Base-by-base conservation (phyloP, 768 basidiomycete genomes). In the Nevesoporus exiguus region DNA sequence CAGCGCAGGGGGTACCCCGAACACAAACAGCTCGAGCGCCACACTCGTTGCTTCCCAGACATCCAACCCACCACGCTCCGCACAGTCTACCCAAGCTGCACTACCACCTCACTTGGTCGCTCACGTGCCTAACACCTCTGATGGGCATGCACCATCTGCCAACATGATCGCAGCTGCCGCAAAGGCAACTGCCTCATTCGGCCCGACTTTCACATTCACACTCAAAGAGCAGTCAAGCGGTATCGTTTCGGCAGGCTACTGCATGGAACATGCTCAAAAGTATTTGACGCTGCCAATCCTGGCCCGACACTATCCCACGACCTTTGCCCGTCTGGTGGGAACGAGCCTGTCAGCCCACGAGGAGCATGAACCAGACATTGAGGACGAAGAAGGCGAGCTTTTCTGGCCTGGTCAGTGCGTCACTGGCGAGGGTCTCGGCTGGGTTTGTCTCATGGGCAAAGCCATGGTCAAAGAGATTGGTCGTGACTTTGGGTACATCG, bases 361-460 rank as follows among this genome's bases (percentile, higher is more conserved):
- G 59, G 89, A 92, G 67, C 78, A 86, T 51, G 88, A 90, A 57
- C 85, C 86, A 11, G 89, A 91, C 58, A 81, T 91, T 49, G 89
- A 91, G 66, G 90, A 92, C 61, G 86, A 90, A 59, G 89, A 90
- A 66, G 87, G 89, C 58, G 90, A 91, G 63, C 74, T 92, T n/a
- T 88, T 83, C 64, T 91, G 89, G 90, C 90, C 89, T 0, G 84
- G 84, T 40, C 85, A 88, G 62, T 76, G 80, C 33, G 74, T 83
- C 54, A 86, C 80, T 29, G 88, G 87, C 40, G 86, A 89, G 67
- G 90, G 90, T 46, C 76, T 92, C 29, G 90, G 85, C 21, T 92
- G 90, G 90, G 83, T 90, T n/a, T 91, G 89, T 68, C 75, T 87
- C 27, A 85, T 92, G 82, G 89, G 88, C 61, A 88, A 86, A 66